Base-by-base conservation (phyloP, 257 asterid genomes). In the Forsythia viridissima region DNA sequence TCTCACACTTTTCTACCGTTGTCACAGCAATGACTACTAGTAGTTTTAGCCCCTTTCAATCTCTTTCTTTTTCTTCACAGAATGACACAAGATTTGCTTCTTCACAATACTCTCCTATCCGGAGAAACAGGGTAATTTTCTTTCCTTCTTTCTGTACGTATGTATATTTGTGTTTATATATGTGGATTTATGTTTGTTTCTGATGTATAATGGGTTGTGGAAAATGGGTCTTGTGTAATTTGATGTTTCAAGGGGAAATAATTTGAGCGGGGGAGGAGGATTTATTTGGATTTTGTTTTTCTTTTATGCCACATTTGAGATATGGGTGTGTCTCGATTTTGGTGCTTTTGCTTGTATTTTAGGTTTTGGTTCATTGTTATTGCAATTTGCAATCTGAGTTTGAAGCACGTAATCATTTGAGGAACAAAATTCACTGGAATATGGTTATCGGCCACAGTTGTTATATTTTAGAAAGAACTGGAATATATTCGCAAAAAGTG, bases 81-180 rank as follows among this genome's bases (percentile, higher is more conserved):
- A 57, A 43, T 10, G 81, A 30, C 75, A 76, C 36, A 57, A 80
- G 82, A 71, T 83, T 80, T 55, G 76, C 76, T 82, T 83, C 86
- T 69, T 77, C 83, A 18, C 76, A 82, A 61, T n/a, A 9, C 77
- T 73, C 82, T 21, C 78, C 79, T 80, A 72, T 52, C 61, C 80
- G 36, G 72, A 79, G 59, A 73, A 80, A 77, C 65, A 78, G 77
- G 87, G 87, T 85, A 77, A 44, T 73, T 52, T 44, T 42, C 75
- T 79, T 15, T 24, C 24, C 24, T 24, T 68, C 48, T 66, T 70
- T 15, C 46, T 30, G 38, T 39, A 36, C 1, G 39, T 44, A n/a
- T 4, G 0, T 21, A 8, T 20, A 15, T 30, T 39, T 77, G 13
- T 73, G 43, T 37, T 43, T 20, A 6, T 69, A 65, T 18, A 12